Evolutionary conservation across 1,139 yeast genomes (phyloP).

Genomic region (Kurtzmaniella quercitrusa): DNA sequence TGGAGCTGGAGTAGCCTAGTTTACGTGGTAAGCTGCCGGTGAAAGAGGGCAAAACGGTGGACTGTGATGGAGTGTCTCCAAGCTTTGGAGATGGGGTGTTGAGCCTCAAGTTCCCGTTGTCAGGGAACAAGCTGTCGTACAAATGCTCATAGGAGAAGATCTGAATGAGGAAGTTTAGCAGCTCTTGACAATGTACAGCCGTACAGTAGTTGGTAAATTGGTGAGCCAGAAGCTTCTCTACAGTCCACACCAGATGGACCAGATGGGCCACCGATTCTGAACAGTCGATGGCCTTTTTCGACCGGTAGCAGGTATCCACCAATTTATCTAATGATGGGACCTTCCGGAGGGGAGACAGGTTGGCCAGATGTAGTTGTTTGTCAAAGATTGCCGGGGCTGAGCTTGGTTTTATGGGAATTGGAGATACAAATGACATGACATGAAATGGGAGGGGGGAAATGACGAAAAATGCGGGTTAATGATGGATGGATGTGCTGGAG

Average conservation of each 20-base stretch:
- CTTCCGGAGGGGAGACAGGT: not conserved
- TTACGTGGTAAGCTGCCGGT: not conserved
- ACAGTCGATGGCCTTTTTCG: not conserved
- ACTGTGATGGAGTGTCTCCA: not conserved
- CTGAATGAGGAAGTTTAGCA: slow-evolving; percentile 41
- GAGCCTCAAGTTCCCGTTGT: slow-evolving; percentile 9
- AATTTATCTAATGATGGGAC: slow-evolving; percentile 4
- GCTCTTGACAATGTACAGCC: slow-evolving; percentile 41
- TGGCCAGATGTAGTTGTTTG: not conserved
- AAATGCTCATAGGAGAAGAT: slow-evolving; percentile 41
- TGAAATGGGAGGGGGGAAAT: not conserved
- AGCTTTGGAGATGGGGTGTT: slow-evolving; percentile 8
- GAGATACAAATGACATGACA: slow-evolving; percentile 6
- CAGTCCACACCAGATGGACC: not conserved
- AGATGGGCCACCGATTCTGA: not conserved
- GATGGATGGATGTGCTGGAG: not conserved
- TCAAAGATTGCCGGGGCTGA: not conserved
- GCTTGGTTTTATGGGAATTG: slow-evolving; percentile 5
- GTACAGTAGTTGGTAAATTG: slow-evolving; percentile 17
- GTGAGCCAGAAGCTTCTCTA: slow-evolving; percentile 10
- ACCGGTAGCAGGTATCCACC: slow-evolving; percentile 4
- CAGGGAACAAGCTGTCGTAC: slow-evolving; percentile 19
- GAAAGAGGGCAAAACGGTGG: not conserved
- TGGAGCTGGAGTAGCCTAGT: not conserved
- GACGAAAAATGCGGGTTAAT: not conserved